Evolutionary conservation across 23 red algal genomes (phyloP), one percentile per base, ranked within the genome.

Genomic region (Agarophyton chilense): DNA sequence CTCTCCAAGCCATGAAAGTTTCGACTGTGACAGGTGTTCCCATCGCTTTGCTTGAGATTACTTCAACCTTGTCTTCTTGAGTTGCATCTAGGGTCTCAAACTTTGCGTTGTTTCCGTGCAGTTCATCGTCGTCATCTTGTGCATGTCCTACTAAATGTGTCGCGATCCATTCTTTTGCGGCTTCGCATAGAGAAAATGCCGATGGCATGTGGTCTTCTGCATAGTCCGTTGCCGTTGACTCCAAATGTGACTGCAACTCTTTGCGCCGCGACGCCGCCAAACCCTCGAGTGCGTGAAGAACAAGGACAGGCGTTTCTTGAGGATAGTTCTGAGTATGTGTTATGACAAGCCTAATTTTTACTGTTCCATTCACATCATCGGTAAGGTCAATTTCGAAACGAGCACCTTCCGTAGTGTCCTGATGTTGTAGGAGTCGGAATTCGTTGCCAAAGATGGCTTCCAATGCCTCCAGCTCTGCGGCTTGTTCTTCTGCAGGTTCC

Each of bases 1-100:
- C 77, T 12, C 60, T 22, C 93, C 93, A 95, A n/a, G 29, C 77
- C 47, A 67, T 61, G 29, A 95, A 95, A 36, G 43, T 90, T 68
- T 95, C 93, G 6, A 83, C 75, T 17, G 93, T 95, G 35, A 95
- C 93, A 40, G 93, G 93, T 14, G 93, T 95, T 14, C 93, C 93
- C 60, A 90, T 57, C 14, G 82, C 67, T 50, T 95, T 90, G 55
- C 79, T 66, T 33, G 77, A 75, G 36, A 92, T 84, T 13, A 83
- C 63, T 38, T 92, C 89, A n/a, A 92, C 79, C 31, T 78, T 77
- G 17, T 92, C 89, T 34, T 55, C 65, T 58, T 84, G 67, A 26
- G 89, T 65, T 13, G 78, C 57, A 42, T 95, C 93, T 5, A 87
- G 61, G 12, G 93, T 95, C 67, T 95, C 93, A 72, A 95, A 95